Evolutionary conservation across 257 asterid species (phyloP).

Genomic region (Salvia hispanica): DNA sequence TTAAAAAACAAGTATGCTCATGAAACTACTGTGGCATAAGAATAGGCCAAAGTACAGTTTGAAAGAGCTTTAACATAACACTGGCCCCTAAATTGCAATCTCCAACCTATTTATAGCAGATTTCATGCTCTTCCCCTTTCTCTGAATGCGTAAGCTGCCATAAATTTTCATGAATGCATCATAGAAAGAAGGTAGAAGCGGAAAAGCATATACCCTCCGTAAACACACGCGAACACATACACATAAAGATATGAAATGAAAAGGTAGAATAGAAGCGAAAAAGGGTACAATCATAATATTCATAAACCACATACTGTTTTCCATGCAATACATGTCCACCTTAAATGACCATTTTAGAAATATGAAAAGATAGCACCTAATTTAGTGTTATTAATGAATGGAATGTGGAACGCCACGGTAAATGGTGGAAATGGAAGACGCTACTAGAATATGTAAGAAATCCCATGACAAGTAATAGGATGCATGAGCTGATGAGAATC

Average conservation of each 20-base stretch:
- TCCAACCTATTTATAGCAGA: not conserved
- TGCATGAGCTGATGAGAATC: too few species aligned
- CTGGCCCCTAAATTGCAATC: not conserved
- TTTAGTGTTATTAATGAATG: too few species aligned
- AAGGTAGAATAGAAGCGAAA: not conserved
- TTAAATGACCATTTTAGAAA: not conserved
- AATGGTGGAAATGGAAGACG: too few species aligned
- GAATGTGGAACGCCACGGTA: too few species aligned
- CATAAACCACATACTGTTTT: not conserved
- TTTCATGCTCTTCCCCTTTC: not conserved
- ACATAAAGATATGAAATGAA: not conserved
- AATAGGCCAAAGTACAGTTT: not conserved
- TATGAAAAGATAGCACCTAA: not conserved
- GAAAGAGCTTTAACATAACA: not conserved
- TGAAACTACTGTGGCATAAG: not conserved
- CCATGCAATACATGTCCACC: not conserved
- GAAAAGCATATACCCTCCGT: not conserved
- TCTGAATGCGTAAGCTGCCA: not conserved
- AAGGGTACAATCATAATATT: not conserved
- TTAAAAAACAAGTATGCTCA: not conserved
- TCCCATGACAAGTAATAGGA: too few species aligned
- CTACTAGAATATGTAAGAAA: too few species aligned
- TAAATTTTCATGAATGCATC: not conserved
- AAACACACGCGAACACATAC: too few species aligned
- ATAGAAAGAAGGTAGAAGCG: conserved; percentile 1